phyloP scores from a whole-genome alignment of 2,329 filamentous ascomycete genomes.

The Ceratocystis cacaofunesta region DNA sequence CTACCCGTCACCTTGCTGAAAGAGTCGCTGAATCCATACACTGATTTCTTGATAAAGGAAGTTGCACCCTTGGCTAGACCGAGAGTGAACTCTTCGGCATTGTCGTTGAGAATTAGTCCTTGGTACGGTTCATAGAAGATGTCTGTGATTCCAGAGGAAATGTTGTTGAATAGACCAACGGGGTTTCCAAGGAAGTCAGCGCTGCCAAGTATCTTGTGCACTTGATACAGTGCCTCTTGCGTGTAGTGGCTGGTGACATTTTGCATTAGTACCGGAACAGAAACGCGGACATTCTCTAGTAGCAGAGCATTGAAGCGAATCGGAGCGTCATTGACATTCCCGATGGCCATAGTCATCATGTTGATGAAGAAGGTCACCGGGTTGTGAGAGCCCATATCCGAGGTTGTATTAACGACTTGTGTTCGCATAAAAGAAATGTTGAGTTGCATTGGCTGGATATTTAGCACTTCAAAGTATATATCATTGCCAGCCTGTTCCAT shows the following conservation, averaged over 20 bases:
- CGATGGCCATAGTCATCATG: constrained; percentile 97
- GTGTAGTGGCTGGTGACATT: constrained; percentile 92
- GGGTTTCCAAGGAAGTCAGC: constrained; percentile 97
- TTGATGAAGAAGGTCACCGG: constrained; percentile 99
- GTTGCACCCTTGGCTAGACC: constrained; percentile 94
- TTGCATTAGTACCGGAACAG: constrained; percentile 64
- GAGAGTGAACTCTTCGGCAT: constrained; percentile 84
- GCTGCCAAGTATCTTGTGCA: constrained; percentile 93
- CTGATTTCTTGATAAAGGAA: constrained; percentile 95
- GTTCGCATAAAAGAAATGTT: constrained; percentile 95
- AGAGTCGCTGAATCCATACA: constrained; percentile 93
- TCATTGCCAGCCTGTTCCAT: constrained; percentile 75
- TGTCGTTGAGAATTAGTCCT: constrained; percentile 87
- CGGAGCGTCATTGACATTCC: constrained; percentile 96
- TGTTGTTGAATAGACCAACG: constrained; percentile 93
- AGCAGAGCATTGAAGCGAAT: constrained; percentile 86
- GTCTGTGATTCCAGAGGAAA: constrained; percentile 90
- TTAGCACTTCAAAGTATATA: constrained; percentile 94
- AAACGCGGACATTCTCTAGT: constrained; percentile 87
- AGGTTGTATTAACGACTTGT: constrained; percentile 88
- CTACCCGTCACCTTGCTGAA: constrained; percentile 96
- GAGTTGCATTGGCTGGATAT: constrained; percentile 95
- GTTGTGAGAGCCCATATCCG: constrained; percentile 78
- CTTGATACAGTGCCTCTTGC: constrained; percentile 86
- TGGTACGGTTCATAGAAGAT: constrained; percentile 99